Conservation (phyloP, 352 stramenopile genomes). For the Elongisporangium prolatum region DNA sequence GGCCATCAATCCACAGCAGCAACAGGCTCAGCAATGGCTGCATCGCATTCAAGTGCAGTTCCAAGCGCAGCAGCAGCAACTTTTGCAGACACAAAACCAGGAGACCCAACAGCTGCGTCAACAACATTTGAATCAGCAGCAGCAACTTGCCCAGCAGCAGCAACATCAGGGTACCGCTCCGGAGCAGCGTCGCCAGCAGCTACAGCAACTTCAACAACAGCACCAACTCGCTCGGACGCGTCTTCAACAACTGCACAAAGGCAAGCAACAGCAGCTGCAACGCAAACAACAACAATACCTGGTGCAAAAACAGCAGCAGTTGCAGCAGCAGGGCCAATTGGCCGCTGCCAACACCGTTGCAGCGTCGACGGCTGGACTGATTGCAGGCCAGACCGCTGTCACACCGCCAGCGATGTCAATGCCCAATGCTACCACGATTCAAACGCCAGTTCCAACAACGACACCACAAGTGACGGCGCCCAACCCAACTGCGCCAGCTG, state of each 20-base stretch:
- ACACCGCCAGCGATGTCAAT: slow-evolving; percentile 25
- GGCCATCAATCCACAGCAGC: slow-evolving; percentile 31
- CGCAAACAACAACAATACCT: slow-evolving; percentile 79
- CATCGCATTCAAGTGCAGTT: slow-evolving; percentile 81
- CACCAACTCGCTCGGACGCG: slow-evolving; percentile 60
- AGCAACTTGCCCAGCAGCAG: slow-evolving; percentile 67
- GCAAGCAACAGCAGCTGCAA: slow-evolving; percentile 77
- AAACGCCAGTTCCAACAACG: slow-evolving; percentile 13
- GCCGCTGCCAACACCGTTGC: slow-evolving; percentile 12
- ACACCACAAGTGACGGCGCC: slow-evolving; percentile 13
- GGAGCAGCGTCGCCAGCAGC: slow-evolving; percentile 57
- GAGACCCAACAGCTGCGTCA: slow-evolving; percentile 74
- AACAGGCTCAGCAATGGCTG: slow-evolving; percentile 78
- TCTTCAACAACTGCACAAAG: slow-evolving; percentile 72
- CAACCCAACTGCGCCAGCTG: slow-evolving; percentile 13
- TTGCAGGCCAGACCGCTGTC: slow-evolving; percentile 21
- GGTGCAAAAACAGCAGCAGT: slow-evolving; percentile 70
- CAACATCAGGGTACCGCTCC: slow-evolving; percentile 55
- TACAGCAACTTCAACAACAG: slow-evolving; percentile 76
- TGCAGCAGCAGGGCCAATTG: slow-evolving; percentile 43
- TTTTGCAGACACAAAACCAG: slow-evolving; percentile 71
- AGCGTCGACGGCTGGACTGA: slow-evolving; percentile 24
- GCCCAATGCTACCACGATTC: slow-evolving; percentile 33
- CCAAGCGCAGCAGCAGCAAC: slow-evolving; percentile 67
- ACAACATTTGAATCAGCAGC: slow-evolving; percentile 71